phyloP scores from a whole-genome alignment of 2,329 filamentous ascomycete genomes.

The Ambrosiella xylebori region DNA sequence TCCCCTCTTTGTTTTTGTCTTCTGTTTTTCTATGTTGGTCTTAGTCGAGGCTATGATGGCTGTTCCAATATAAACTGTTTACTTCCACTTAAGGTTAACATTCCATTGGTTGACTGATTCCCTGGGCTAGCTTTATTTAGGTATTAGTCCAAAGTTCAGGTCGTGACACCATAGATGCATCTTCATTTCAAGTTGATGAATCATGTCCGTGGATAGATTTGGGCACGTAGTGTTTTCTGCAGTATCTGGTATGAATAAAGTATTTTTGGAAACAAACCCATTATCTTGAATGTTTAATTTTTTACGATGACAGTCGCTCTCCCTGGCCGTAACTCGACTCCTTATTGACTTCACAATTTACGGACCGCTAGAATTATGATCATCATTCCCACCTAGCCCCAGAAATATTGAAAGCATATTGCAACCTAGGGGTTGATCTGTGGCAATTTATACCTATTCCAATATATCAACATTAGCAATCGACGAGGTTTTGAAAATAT shows the following conservation, averaged over 20 bases:
- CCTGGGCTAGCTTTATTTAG: not conserved
- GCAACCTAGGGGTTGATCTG: too few relatives aligned
- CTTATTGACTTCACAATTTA: too few relatives aligned
- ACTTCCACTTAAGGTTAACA: not conserved
- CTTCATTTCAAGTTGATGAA: not conserved
- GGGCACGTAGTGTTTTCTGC: too few relatives aligned
- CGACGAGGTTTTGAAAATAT: too few relatives aligned
- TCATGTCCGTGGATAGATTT: not conserved
- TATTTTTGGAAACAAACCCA: not conserved
- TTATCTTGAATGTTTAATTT: too few relatives aligned
- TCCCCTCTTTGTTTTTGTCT: not conserved
- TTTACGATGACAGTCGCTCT: too few relatives aligned
- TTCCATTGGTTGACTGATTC: not conserved
- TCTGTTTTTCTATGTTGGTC: not conserved
- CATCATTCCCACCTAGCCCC: too few relatives aligned
- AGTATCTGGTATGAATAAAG: not conserved
- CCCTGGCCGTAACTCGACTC: too few relatives aligned
- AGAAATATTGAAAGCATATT: too few relatives aligned
- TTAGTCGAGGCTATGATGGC: not conserved
- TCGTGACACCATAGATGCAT: not conserved
- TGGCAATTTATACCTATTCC: too few relatives aligned
- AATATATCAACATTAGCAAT: too few relatives aligned
- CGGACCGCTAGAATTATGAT: too few relatives aligned
- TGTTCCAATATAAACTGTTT: not conserved
- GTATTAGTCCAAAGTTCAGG: not conserved